phyloP scores from a whole-genome alignment of 768 basidiomycete genomes.

The Phylloporus sp. region DNA sequence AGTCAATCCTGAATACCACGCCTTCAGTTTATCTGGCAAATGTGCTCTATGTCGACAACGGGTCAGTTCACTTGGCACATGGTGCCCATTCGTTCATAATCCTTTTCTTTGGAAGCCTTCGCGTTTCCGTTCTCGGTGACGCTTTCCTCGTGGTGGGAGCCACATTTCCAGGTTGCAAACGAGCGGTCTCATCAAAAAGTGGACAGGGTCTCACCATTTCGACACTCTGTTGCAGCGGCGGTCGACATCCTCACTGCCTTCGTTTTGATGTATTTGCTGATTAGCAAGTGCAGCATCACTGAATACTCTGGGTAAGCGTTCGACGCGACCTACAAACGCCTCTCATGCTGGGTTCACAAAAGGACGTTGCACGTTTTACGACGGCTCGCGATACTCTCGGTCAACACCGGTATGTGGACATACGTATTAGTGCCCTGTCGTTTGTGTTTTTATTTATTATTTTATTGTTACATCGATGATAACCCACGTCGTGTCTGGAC shows the following conservation, averaged over 20 bases:
- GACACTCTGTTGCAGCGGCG: neutral
- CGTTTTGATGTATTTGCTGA: neutral
- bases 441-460: neutral
- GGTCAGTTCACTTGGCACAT: too few relatives aligned
- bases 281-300: neutral
- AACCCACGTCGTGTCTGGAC: too few relatives aligned
- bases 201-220: neutral
- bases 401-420: slow-evolving; percentile 1
- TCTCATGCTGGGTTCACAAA: neutral
- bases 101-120: too few relatives aligned
- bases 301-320: neutral
- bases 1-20: neutral
- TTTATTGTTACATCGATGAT: too few relatives aligned
- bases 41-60: neutral
- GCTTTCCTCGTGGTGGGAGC: neutral
- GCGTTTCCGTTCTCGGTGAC: neutral
- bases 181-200: neutral
- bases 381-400: neutral
- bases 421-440: neutral
- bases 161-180: neutral
- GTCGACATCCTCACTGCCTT: slow-evolving; percentile 6
- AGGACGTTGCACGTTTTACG: neutral
- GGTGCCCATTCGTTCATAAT: too few relatives aligned
- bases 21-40: slow-evolving; percentile 4
- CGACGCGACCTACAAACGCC: too few relatives aligned